phyloP scores from a whole-genome alignment of 2,329 filamentous ascomycete species.

The Fusarium siculi region DNA sequence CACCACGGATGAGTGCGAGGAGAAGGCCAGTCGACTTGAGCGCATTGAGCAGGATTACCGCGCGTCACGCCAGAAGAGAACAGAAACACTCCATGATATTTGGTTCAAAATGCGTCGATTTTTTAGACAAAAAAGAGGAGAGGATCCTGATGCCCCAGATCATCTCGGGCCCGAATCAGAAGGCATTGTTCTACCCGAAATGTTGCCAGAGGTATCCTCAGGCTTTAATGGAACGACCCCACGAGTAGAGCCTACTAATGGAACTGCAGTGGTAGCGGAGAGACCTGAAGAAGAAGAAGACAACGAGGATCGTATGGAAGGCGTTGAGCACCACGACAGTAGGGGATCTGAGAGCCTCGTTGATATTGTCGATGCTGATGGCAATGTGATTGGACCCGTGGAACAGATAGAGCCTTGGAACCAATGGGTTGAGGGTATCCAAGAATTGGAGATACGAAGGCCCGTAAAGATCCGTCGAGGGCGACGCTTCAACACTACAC shows the following conservation, averaged over 20 bases:
- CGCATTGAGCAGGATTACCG: conserved; percentile 48
- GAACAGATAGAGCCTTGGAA: too few relatives aligned
- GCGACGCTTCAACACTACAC: too few relatives aligned
- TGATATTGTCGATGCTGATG: too few relatives aligned
- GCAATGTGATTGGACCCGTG: too few relatives aligned
- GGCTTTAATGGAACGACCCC: conserved; percentile 21
- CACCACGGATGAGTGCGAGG: conserved; percentile 45
- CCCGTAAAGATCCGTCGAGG: too few relatives aligned
- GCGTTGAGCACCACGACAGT: too few relatives aligned
- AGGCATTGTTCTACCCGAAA: conserved; percentile 19
- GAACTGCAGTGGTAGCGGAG: neutral
- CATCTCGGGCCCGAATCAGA: conserved; percentile 29
- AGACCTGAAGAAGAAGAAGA: neutral
- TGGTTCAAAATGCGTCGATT: conserved; percentile 48
- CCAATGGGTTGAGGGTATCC: too few relatives aligned
- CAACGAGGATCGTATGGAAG: neutral
- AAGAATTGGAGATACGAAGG: too few relatives aligned
- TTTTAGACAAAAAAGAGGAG: conserved; percentile 47
- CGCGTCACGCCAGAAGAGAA: conserved; percentile 42
- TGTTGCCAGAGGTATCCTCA: conserved; percentile 8
- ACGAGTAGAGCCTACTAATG: conserved; percentile 1
- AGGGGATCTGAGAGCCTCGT: too few relatives aligned
- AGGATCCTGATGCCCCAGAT: conserved; percentile 30
- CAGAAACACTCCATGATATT: conserved; percentile 45
- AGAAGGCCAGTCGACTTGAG: conserved; percentile 49